Percentiles rank a stretch among this genome's conserved stretches.
Evolutionary conservation across 768 basidiomycete genomes (phyloP).

Genomic region (Mycena albidolilacea): DNA sequence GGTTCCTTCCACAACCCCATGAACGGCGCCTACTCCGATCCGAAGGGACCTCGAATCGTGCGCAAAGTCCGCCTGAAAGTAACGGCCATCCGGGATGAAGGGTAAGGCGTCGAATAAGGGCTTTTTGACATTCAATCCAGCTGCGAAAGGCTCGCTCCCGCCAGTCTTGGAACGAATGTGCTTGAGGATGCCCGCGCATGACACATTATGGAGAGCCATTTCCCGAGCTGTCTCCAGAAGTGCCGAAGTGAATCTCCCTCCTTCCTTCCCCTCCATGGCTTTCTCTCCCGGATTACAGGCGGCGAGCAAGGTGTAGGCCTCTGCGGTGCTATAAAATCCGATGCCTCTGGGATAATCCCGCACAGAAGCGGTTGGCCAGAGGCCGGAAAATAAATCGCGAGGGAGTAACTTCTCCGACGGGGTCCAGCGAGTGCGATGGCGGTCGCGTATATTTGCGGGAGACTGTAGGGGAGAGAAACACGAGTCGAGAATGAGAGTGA

Average conservation of each 20-base stretch:
- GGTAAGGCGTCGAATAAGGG: conserved; percentile 70
- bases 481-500: conserved; percentile 76
- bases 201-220: conserved; percentile 67
- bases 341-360: conserved; percentile 51
- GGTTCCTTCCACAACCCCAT: conserved; percentile 73
- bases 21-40: conserved; percentile 70
- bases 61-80: conserved; percentile 60
- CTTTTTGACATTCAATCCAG: conserved; percentile 64
- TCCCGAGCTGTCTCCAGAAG: conserved; percentile 63
- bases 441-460: conserved; percentile 55
- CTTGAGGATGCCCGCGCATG: conserved; percentile 62
- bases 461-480: conserved; percentile 68
- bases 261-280: conserved; percentile 73
- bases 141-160: conserved; percentile 63
- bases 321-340: conserved; percentile 61
- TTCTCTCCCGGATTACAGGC: conserved; percentile 69
- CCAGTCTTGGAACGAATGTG: conserved; percentile 55
- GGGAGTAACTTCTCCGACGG: conserved; percentile 65
- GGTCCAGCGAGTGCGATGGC: conserved; percentile 70
- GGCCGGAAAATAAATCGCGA: conserved; percentile 67
- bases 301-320: conserved; percentile 65
- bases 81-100: conserved; percentile 64
- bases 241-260: conserved; percentile 71
- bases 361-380: conserved; percentile 61
- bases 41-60: conserved; percentile 56